Conservation (phyloP, 495 filamentous ascomycete genomes). For the Podospora pseudocomata region DNA sequence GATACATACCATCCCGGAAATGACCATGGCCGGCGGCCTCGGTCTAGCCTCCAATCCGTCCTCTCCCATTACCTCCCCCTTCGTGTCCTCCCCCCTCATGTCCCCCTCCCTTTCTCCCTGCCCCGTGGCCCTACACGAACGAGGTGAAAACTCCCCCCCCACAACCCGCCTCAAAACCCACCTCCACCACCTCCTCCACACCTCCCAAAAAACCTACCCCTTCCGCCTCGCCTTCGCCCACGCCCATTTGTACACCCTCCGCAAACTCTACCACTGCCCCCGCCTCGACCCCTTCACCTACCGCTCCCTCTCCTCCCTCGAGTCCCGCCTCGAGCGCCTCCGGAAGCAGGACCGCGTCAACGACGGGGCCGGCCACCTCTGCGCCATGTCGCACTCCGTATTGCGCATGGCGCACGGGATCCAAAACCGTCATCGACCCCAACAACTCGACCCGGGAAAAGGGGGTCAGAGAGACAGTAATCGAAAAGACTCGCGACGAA, state of each 20-base stretch:
- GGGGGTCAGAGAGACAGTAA: too few species aligned
- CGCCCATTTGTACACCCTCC: slow-evolving; percentile 2
- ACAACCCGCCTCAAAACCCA: neutral
- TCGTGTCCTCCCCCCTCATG: neutral
- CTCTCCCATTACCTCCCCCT: neutral
- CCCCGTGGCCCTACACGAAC: too few species aligned
- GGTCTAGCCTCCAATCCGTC: neutral
- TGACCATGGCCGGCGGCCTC: neutral
- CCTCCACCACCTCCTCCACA: neutral
- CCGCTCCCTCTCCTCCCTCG: slow-evolving; percentile 4
- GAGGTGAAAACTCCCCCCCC: too few species aligned
- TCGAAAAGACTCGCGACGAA: too few species aligned
- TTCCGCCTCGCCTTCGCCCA: slow-evolving; percentile 3
- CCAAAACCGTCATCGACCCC: neutral
- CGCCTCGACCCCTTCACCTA: slow-evolving; percentile 12
- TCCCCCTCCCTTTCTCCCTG: neutral
- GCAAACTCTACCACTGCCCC: slow-evolving; percentile 1
- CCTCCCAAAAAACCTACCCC: neutral
- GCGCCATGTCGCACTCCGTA: slow-evolving; percentile 11
- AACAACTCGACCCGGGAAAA: neutral
- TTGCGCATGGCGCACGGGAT: slow-evolving; percentile 9
- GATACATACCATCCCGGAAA: neutral
- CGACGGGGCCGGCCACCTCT: slow-evolving; percentile 5
- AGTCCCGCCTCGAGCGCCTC: slow-evolving; percentile 8
- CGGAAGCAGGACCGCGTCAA: neutral